A percentile compares a stretch with the other conserved stretches of the same genome.
These are phyloP conservation scores for Schoenoplectus triqueter DNA, from an alignment of 202 grass and related monocot species.

Conservation along the genomic window DNA sequence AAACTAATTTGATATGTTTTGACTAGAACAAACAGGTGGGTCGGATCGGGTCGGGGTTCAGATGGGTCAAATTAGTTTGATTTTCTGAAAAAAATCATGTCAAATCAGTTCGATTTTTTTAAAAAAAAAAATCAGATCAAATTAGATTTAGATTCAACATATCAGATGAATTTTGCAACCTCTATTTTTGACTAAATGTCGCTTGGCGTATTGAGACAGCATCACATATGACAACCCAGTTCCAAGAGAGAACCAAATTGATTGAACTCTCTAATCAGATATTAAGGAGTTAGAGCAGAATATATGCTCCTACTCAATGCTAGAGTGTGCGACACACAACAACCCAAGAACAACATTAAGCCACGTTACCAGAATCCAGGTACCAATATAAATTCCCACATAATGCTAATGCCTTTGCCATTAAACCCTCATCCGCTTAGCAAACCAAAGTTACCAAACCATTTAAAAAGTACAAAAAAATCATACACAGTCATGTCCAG, in stretches of 20 bases:
- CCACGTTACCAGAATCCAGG: background rate
- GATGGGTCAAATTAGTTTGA: too few relatives aligned
- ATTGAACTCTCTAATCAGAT: background rate
- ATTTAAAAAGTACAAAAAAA: background rate
- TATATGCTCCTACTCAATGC: conserved; percentile 2
- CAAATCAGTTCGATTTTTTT: too few relatives aligned
- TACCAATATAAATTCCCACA: conserved; percentile 31
- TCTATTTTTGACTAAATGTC: background rate
- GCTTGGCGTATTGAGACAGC: background rate
- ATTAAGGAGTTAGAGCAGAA: background rate
- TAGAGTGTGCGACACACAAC: conserved; percentile 9
- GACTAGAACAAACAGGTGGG: too few relatives aligned
- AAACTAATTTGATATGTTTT: too few relatives aligned
- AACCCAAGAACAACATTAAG: conserved; percentile 32
- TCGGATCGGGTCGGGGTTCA: too few relatives aligned
- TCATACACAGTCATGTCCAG: conserved; percentile 10
- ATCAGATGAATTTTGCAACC: too few relatives aligned
- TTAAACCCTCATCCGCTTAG: background rate
- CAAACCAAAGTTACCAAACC: background rate
- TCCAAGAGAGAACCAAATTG: background rate
- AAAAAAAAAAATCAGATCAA: too few relatives aligned
- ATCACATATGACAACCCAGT: background rate
- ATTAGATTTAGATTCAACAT: too few relatives aligned
- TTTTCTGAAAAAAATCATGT: too few relatives aligned
- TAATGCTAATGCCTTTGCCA: background rate